These are phyloP conservation scores for Talaromyces piceae DNA, from an alignment of 2,329 filamentous ascomycete genomes.

Conservation along the genomic window DNA sequence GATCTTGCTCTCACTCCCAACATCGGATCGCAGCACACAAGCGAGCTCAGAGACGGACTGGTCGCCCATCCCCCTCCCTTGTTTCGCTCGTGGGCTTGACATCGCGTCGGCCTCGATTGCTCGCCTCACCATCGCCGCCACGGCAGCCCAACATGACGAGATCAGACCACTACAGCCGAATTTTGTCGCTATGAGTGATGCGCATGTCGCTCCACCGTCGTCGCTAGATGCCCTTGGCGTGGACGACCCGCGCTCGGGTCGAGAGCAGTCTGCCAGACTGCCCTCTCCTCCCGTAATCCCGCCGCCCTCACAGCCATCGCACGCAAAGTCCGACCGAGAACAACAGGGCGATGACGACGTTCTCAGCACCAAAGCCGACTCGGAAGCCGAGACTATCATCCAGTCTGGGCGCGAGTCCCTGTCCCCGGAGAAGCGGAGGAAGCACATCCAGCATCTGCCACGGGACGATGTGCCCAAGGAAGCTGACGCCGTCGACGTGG, in stretches of 20 bases:
- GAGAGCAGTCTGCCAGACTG: constrained; percentile 14
- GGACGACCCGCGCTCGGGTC: constrained; percentile 12
- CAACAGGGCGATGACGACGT: constrained; percentile 26
- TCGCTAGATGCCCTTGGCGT: constrained; percentile 31
- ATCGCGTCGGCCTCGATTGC: not conserved
- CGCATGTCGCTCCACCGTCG: constrained; percentile 30
- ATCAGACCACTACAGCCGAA: constrained; percentile 29
- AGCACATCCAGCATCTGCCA: constrained; percentile 32
- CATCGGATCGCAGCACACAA: no score
- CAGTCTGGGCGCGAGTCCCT: constrained; percentile 39
- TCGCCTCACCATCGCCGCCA: constrained; percentile 20
- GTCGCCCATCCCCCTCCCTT: no score
- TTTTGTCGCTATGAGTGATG: constrained; percentile 43
- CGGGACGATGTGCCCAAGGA: constrained; percentile 23
- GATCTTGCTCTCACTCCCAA: not conserved
- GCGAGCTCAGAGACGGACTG: no score
- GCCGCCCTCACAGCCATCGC: constrained; percentile 13
- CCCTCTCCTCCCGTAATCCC: constrained; percentile 4
- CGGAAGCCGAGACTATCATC: constrained; percentile 44
- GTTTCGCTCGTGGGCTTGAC: not conserved
- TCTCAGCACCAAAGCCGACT: constrained; percentile 37
- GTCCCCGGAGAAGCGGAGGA: constrained; percentile 41
- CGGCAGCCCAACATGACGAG: constrained; percentile 40
- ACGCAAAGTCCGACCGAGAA: constrained; percentile 16
- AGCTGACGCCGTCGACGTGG: constrained; percentile 7